A percentile compares a stretch with the other conserved stretches of the same genome.
Evolutionary conservation across 2,329 filamentous ascomycete genomes (phyloP).

Genomic region (Colletotrichum cuscutae): DNA sequence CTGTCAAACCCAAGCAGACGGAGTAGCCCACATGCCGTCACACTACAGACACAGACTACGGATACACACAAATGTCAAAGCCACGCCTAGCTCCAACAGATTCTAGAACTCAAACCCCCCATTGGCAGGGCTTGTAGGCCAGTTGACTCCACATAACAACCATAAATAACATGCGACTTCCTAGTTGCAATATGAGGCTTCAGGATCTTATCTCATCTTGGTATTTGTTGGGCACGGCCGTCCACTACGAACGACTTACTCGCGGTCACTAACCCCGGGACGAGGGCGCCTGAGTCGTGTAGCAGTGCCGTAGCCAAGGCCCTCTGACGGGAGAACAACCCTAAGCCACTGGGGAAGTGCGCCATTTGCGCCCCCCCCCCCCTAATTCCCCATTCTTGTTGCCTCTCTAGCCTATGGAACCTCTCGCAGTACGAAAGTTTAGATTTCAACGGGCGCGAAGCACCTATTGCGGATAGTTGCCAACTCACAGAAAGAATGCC

Average conservation of each 20-base stretch:
- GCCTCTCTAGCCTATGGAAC: neutral
- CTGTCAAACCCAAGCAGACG: neutral
- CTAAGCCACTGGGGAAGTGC: neutral
- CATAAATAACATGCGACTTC: neutral
- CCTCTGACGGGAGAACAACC: neutral
- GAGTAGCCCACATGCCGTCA: neutral
- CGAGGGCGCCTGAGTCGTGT: neutral
- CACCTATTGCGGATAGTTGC: neutral
- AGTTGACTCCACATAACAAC: neutral
- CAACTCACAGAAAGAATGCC: neutral
- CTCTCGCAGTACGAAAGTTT: neutral
- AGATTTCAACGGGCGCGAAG: neutral
- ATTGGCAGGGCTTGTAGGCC: neutral
- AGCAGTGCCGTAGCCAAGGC: neutral
- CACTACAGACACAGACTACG: neutral
- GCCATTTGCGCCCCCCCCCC: too few species aligned
- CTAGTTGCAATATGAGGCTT: neutral
- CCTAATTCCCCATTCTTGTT: neutral
- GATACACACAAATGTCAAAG: neutral
- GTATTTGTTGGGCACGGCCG: neutral
- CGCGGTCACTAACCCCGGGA: neutral
- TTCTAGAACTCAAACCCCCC: neutral
- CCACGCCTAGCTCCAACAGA: neutral
- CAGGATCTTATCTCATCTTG: neutral
- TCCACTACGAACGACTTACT: neutral